A percentile compares a stretch with the other conserved stretches of the same genome.
Conservation (phyloP, 164 flowering plant genomes). For the Euptelea pleiosperma region DNA sequence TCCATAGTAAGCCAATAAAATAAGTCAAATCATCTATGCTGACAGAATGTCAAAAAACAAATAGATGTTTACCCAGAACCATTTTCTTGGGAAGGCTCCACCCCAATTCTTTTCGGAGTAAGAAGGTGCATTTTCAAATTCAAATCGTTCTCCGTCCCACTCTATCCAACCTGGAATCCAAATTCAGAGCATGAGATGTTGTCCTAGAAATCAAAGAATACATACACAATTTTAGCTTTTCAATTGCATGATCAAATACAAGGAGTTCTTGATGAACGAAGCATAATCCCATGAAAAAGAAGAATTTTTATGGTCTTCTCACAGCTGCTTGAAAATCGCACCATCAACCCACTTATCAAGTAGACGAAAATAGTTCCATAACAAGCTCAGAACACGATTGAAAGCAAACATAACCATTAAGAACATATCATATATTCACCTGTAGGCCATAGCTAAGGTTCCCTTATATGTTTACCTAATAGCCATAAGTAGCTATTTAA, state of each 20-base stretch:
- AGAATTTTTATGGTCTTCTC: too few species aligned
- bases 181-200: constrained; percentile 14
- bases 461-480: too few species aligned
- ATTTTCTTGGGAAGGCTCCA: constrained; percentile 87
- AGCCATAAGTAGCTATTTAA: too few species aligned
- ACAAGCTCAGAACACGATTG: not conserved
- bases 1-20: not conserved
- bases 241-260: not conserved
- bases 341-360: too few species aligned
- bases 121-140: constrained; percentile 92
- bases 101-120: constrained; percentile 99
- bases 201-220: not conserved
- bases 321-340: too few species aligned
- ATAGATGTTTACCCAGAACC: constrained; percentile 82
- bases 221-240: not conserved
- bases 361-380: too few species aligned
- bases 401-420: too few species aligned
- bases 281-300: too few species aligned
- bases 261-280: too few species aligned
- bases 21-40: not conserved
- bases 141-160: constrained; percentile 87
- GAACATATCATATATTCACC: too few species aligned
- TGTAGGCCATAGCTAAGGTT: too few species aligned
- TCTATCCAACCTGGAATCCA: constrained; percentile 87
- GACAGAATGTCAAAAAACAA: constrained; percentile 1